Conservation (phyloP, 257 asterid genomes). For the Salvia rosmarinus region DNA sequence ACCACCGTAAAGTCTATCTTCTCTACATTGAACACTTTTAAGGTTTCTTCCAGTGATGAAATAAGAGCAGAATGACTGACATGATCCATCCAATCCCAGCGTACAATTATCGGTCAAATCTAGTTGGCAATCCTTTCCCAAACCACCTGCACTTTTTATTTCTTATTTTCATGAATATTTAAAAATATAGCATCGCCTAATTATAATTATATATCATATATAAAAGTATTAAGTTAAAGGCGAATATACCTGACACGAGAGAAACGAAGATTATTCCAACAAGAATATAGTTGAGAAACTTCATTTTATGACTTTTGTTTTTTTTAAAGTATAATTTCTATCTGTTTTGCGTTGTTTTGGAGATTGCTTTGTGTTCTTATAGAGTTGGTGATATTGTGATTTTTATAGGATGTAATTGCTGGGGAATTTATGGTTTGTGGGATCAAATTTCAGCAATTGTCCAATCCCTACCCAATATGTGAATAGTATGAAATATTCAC, state of each 20-base stretch:
- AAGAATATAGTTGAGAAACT: not conserved
- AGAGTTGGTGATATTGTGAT: not conserved
- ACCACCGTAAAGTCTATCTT: not conserved
- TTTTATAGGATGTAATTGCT: not conserved
- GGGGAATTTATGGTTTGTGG: not conserved
- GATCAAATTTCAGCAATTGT: not conserved
- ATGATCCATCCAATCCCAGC: not conserved
- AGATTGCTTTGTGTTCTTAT: not conserved
- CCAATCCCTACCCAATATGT: not conserved
- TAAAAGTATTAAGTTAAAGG: not conserved
- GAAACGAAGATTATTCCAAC: not conserved
- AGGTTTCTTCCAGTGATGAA: not conserved
- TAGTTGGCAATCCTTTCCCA: not conserved
- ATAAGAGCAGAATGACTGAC: not conserved
- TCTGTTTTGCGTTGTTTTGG: not conserved
- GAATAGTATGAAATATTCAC: not conserved
- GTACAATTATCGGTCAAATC: not conserved
- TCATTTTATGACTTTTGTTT: not conserved
- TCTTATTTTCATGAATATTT: too few relatives aligned
- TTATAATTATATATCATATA: not conserved
- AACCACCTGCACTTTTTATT: not conserved
- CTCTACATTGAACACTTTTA: not conserved
- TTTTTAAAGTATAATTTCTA: not conserved
- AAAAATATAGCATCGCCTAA: too few relatives aligned
- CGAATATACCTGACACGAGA: not conserved